phyloP scores from a whole-genome alignment of 108 stramenopile species.

The Craspedostauros australis region DNA sequence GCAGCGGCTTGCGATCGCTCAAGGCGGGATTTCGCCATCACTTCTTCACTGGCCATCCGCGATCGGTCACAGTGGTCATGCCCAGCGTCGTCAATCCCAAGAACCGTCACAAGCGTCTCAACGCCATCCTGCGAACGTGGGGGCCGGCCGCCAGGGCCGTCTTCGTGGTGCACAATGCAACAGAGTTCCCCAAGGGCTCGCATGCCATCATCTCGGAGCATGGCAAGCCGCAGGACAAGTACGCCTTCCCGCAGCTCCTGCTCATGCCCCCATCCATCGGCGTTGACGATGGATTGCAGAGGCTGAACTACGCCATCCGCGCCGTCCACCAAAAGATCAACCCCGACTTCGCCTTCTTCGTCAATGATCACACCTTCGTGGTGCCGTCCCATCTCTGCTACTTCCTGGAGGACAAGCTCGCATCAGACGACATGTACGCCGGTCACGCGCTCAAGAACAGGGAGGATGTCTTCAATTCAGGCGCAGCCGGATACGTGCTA shows the following conservation, averaged over 20 bases:
- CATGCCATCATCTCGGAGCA: conserved; percentile 33
- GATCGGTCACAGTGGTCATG: conserved; percentile 66
- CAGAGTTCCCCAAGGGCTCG: conserved; percentile 46
- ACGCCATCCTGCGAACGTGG: conserved; percentile 80
- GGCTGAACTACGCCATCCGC: conserved; percentile 68
- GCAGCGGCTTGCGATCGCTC: conserved; percentile 16
- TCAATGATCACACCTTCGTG: conserved; percentile 89
- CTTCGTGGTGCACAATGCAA: conserved; percentile 56
- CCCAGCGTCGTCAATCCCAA: conserved; percentile 77
- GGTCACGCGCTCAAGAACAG: conserved; percentile 70
- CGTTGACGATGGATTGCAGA: conserved; percentile 56
- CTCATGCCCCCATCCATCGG: conserved; percentile 56
- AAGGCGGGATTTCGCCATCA: conserved; percentile 43
- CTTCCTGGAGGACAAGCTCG: conserved; percentile 48
- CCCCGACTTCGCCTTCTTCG: conserved; percentile 87
- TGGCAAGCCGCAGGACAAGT: conserved; percentile 26
- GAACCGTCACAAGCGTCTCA: conserved; percentile 43
- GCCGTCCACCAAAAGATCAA: conserved; percentile 46
- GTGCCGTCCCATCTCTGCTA: conserved; percentile 74
- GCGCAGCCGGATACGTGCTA: conserved; percentile 81
- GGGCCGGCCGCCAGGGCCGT: conserved; percentile 60
- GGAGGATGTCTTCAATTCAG: conserved; percentile 71
- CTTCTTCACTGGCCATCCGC: conserved; percentile 43
- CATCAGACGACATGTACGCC: conserved; percentile 61
- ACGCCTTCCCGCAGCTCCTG: conserved; percentile 61